These are phyloP conservation scores for Metschnikowia koreensis DNA, from an alignment of 805 yeast species.

Conservation along the genomic window DNA sequence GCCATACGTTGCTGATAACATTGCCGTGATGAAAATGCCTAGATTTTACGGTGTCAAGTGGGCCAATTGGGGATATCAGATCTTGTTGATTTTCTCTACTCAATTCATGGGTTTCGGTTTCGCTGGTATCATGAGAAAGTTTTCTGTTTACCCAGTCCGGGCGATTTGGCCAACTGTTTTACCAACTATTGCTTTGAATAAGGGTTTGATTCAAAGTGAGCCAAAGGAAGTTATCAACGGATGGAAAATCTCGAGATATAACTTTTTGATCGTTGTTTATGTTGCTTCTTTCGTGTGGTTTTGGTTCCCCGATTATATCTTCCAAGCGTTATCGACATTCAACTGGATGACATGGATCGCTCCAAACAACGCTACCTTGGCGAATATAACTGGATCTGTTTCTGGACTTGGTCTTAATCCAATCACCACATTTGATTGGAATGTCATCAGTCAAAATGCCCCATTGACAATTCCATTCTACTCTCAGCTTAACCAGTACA, in stretches of 20 bases:
- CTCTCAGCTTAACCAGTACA: slow-evolving; percentile 22
- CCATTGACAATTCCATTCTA: slow-evolving; percentile 45
- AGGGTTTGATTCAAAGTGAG: slow-evolving; percentile 51
- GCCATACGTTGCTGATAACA: slow-evolving; percentile 49
- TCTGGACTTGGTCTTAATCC: slow-evolving; percentile 67
- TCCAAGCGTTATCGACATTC: slow-evolving; percentile 56
- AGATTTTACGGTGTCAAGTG: slow-evolving; percentile 46
- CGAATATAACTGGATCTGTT: slow-evolving; percentile 60
- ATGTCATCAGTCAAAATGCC: slow-evolving; percentile 53
- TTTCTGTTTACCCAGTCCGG: slow-evolving; percentile 60
- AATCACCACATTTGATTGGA: slow-evolving; percentile 68
- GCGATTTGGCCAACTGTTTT: slow-evolving; percentile 71
- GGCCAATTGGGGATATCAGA: slow-evolving; percentile 46
- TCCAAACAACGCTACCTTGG: slow-evolving; percentile 53
- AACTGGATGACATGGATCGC: slow-evolving; percentile 68
- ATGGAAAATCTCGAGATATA: slow-evolving; percentile 45
- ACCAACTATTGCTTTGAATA: slow-evolving; percentile 57
- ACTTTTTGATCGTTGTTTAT: slow-evolving; percentile 1
- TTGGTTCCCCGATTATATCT: slow-evolving; percentile 37
- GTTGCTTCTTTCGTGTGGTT: slow-evolving; percentile 2
- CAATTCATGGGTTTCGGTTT: slow-evolving; percentile 66
- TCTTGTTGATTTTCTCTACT: slow-evolving; percentile 51
- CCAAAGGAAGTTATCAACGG: slow-evolving; percentile 53
- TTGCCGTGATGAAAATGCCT: slow-evolving; percentile 33
- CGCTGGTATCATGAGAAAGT: slow-evolving; percentile 60